Evolutionary conservation across 345 rosid species (phyloP).

Genomic region (Citrus reticulata): DNA sequence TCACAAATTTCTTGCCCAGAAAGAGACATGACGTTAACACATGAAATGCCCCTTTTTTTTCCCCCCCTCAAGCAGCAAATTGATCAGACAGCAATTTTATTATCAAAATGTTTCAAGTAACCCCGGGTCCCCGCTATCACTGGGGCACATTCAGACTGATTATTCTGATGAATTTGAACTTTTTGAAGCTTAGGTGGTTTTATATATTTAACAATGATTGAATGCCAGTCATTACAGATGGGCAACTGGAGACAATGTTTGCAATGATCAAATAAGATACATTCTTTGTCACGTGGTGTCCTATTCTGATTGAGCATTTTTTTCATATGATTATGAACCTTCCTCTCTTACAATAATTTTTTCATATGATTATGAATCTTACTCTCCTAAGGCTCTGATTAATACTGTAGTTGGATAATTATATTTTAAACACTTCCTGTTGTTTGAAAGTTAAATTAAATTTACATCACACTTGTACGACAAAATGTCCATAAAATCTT

Average conservation of each 20-base stretch:
- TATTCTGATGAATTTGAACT: background rate
- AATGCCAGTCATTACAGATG: background rate
- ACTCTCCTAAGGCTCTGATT: too few species aligned
- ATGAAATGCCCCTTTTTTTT: background rate
- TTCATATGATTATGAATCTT: background rate
- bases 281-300: background rate
- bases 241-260: background rate
- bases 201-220: background rate
- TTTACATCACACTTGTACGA: too few species aligned
- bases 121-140: background rate
- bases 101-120: background rate
- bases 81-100: background rate
- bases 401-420: too few species aligned
- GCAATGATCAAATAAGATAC: background rate
- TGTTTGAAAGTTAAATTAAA: too few species aligned
- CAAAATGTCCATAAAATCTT: too few species aligned
- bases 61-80: background rate
- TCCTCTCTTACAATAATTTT: background rate
- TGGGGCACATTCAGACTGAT: background rate
- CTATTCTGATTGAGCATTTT: background rate
- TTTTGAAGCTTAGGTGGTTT: background rate
- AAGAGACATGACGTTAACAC: background rate
- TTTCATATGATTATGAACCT: background rate
- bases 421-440: too few species aligned
- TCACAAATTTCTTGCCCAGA: background rate